phyloP scores from a whole-genome alignment of 169 alveolate genomes.

The Plasmodium relictum region DNA sequence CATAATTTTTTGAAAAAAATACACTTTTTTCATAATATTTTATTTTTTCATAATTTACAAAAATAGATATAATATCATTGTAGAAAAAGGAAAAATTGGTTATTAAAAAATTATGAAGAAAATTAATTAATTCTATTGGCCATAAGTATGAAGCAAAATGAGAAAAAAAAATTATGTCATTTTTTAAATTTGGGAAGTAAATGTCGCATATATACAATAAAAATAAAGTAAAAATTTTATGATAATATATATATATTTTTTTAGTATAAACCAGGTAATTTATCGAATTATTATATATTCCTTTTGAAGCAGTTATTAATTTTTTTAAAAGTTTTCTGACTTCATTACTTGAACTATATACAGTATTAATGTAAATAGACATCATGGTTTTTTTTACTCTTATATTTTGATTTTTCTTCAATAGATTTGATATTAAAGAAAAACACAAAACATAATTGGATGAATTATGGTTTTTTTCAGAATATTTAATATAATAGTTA shows the following conservation, averaged over 20 bases:
- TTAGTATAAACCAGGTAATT: slow-evolving; percentile 51
- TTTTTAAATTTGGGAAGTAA: slow-evolving; percentile 66
- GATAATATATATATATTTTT: slow-evolving; percentile 58
- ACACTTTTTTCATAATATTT: slow-evolving; percentile 38
- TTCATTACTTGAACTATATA: slow-evolving; percentile 57
- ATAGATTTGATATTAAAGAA: slow-evolving; percentile 68
- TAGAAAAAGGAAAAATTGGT: slow-evolving; percentile 57
- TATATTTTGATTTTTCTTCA: slow-evolving; percentile 65
- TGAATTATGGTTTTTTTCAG: not conserved
- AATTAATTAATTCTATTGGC: slow-evolving; percentile 75
- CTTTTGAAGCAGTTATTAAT: slow-evolving; percentile 73
- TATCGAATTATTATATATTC: slow-evolving; percentile 65
- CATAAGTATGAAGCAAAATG: slow-evolving; percentile 63
- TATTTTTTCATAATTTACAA: slow-evolving; percentile 31
- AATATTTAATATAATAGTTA: slow-evolving; percentile 64
- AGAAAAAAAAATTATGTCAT: slow-evolving; percentile 60
- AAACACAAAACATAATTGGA: slow-evolving; percentile 60
- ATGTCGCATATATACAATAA: slow-evolving; percentile 68
- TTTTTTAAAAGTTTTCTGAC: slow-evolving; percentile 65
- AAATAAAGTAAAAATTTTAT: slow-evolving; percentile 64
- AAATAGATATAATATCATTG: slow-evolving; percentile 42
- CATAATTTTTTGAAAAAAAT: slow-evolving; percentile 38
- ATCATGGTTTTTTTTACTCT: slow-evolving; percentile 64
- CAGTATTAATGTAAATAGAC: slow-evolving; percentile 56
- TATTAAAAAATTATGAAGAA: slow-evolving; percentile 63